Evolutionary conservation across 1,284 basidiomycete species (phyloP).

Genomic region (Coniferiporia sulphurascens): DNA sequence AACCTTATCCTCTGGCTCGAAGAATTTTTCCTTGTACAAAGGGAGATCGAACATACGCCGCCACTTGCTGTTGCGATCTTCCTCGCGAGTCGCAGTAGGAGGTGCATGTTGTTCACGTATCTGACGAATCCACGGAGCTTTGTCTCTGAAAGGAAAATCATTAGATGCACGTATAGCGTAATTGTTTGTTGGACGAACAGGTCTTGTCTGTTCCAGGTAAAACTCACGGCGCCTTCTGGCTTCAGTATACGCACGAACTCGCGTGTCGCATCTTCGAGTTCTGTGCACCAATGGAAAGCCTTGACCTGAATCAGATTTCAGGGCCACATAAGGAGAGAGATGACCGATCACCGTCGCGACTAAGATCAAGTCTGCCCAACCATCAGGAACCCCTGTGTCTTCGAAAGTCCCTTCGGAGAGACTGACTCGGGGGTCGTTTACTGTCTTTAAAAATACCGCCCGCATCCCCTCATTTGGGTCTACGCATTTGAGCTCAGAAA

Average conservation of each 20-base stretch:
- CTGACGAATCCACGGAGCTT: background rate
- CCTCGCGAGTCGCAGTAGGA: background rate
- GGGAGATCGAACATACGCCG: background rate
- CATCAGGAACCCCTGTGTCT: constrained; percentile 46
- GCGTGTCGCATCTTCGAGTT: constrained; percentile 54
- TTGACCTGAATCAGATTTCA: constrained; percentile 25
- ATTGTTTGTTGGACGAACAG: background rate
- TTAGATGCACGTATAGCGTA: background rate
- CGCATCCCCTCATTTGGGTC: constrained; percentile 77
- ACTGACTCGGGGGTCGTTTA: constrained; percentile 46
- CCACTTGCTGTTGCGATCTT: background rate
- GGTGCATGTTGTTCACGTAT: background rate
- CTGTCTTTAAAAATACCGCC: constrained; percentile 47
- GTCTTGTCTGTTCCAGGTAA: constrained; percentile 58
- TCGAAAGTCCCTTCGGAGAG: constrained; percentile 62
- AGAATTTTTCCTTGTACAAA: background rate
- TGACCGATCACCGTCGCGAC: constrained; percentile 56
- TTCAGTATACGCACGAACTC: constrained; percentile 73
- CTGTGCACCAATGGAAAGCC: constrained; percentile 81
- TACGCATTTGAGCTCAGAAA: constrained; percentile 53
- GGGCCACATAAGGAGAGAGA: background rate
- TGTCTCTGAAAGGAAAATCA: background rate
- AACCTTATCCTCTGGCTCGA: background rate
- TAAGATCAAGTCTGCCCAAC: constrained; percentile 71
- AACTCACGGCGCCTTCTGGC: constrained; percentile 52